Percentiles rank a stretch among this genome's conserved stretches.
Conservation (phyloP, 306 rosid species). For the Cicer yamashitae region DNA sequence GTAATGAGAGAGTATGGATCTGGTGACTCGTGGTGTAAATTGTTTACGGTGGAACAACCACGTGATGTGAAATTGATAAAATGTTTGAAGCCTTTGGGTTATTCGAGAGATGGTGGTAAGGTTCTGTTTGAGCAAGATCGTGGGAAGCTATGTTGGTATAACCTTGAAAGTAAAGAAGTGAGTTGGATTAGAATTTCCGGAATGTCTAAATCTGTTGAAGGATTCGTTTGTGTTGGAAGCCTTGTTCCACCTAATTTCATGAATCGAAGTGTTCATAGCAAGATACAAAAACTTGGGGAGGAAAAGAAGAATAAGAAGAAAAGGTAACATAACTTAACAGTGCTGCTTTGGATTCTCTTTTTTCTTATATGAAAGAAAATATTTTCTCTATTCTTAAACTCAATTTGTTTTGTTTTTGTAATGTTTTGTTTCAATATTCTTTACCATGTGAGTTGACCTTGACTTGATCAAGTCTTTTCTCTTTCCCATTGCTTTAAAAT, state of each 20-base stretch:
- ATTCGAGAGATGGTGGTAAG: slow-evolving; percentile 50
- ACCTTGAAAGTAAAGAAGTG: slow-evolving; percentile 42
- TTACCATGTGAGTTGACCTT: slow-evolving; percentile 44
- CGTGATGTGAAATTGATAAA: slow-evolving; percentile 11
- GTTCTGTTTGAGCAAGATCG: slow-evolving; percentile 58
- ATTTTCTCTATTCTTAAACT: background rate
- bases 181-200: slow-evolving; percentile 45
- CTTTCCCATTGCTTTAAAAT: background rate
- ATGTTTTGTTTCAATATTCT: slow-evolving; percentile 19
- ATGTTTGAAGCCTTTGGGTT: slow-evolving; percentile 63
- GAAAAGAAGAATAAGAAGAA: slow-evolving; percentile 41
- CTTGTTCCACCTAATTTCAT: slow-evolving; percentile 57
- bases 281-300: slow-evolving; percentile 23
- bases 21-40: slow-evolving; percentile 59
- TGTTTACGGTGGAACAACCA: slow-evolving; percentile 43
- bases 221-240: slow-evolving; percentile 50
- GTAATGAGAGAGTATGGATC: slow-evolving; percentile 64
- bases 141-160: slow-evolving; percentile 65
- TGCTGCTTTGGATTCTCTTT: background rate
- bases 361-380: background rate
- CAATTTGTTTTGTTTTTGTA: background rate
- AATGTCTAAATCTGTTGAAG: slow-evolving; percentile 53
- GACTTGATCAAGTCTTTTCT: slow-evolving; percentile 41
- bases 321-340: slow-evolving; percentile 48
- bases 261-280: slow-evolving; percentile 9